Conservation (phyloP, 176 grass and related monocot species). For the Aechmea fasciata region DNA sequence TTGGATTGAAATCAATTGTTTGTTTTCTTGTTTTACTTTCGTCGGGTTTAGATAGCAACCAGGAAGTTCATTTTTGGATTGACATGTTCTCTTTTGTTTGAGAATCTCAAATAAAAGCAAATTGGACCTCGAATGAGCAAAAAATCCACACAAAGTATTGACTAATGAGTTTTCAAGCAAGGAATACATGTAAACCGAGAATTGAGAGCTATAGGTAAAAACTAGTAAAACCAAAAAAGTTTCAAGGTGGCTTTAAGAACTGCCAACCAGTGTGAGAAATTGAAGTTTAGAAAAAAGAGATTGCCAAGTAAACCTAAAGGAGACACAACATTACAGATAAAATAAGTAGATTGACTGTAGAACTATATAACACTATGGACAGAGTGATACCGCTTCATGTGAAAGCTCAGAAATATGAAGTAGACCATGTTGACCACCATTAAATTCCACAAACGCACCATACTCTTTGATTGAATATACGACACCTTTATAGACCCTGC, state of each 20-base stretch:
- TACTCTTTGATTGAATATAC: conserved; percentile 89
- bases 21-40: too few species aligned
- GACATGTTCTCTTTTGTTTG: too few species aligned
- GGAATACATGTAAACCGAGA: too few species aligned
- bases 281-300: background rate
- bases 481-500: conserved; percentile 67
- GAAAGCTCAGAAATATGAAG: conserved; percentile 97
- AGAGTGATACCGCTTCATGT: conserved; percentile 72
- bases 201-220: too few species aligned
- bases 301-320: background rate
- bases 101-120: too few species aligned
- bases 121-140: too few species aligned
- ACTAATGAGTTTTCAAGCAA: too few species aligned
- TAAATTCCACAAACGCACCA: conserved; percentile 95
- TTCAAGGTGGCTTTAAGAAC: background rate
- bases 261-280: background rate
- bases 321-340: background rate
- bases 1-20: too few species aligned
- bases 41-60: too few species aligned
- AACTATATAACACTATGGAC: conserved; percentile 10
- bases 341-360: background rate
- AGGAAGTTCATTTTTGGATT: too few species aligned
- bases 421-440: conserved; percentile 90
- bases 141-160: too few species aligned
- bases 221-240: too few species aligned